Conservation (phyloP, 768 basidiomycete genomes). For the Daedaleopsis nitida region DNA sequence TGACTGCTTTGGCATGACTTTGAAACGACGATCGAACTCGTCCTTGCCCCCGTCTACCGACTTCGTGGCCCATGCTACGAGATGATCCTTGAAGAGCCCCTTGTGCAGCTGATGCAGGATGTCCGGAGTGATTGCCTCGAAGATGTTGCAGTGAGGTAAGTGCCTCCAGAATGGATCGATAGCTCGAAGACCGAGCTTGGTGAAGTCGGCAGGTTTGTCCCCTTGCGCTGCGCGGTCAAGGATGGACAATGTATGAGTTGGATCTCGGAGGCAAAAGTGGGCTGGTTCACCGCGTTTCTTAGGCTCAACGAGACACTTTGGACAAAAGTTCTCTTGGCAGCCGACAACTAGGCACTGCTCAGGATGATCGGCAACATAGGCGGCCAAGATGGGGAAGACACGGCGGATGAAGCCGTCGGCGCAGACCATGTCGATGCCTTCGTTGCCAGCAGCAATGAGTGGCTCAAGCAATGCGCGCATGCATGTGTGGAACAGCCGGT, state of each 20-base stretch:
- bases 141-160: conserved; percentile 44
- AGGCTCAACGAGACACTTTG: conserved; percentile 21
- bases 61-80: conserved; percentile 30
- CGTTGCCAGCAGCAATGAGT: conserved; percentile 20
- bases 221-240: not conserved
- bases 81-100: conserved; percentile 48
- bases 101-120: conserved; percentile 52
- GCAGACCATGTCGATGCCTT: conserved; percentile 27
- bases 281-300: conserved; percentile 17
- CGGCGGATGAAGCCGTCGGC: conserved; percentile 24
- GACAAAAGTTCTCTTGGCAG: conserved; percentile 23
- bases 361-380: conserved; percentile 30
- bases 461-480: conserved; percentile 25
- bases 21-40: conserved; percentile 42
- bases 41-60: conserved; percentile 13
- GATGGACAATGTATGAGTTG: not conserved
- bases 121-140: conserved; percentile 39
- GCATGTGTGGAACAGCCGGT: conserved; percentile 29
- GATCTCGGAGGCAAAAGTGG: conserved; percentile 1
- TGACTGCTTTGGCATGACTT: conserved; percentile 32
- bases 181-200: conserved; percentile 13
- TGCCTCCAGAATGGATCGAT: conserved; percentile 44
- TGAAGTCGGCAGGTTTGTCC: conserved; percentile 6
- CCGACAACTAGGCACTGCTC: conserved; percentile 30
- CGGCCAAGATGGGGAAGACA: conserved; percentile 27